Evolutionary conservation across 1,139 yeast species (phyloP).

Genomic region (Geotrichum aggregatum): DNA sequence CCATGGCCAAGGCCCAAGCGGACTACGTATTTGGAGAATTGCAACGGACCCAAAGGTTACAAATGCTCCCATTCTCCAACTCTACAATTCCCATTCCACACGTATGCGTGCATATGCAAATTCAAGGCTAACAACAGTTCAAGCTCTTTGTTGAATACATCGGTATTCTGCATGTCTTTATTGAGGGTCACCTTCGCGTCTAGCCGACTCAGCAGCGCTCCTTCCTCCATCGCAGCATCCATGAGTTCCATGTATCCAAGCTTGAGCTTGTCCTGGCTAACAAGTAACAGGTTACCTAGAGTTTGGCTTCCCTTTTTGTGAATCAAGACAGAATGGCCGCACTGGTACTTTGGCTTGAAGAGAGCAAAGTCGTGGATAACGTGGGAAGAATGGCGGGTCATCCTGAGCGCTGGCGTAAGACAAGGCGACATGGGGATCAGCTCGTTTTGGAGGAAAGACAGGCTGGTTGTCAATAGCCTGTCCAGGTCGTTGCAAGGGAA

Average conservation of each 20-base stretch:
- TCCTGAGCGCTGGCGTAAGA: not conserved
- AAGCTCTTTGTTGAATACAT: too few species aligned
- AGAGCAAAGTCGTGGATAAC: not conserved
- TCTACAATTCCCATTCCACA: slow-evolving; percentile 26
- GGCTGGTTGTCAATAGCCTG: not conserved
- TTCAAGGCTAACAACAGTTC: not conserved
- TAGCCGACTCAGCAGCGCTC: not conserved
- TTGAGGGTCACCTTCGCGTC: not conserved
- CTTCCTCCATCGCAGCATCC: slow-evolving; percentile 2
- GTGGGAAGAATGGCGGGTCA: not conserved
- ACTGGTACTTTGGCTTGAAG: slow-evolving; percentile 4
- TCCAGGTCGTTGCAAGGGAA: not conserved
- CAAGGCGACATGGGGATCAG: too few species aligned
- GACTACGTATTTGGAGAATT: too few species aligned
- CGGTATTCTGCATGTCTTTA: not conserved
- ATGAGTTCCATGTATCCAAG: not conserved
- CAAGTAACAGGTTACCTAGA: not conserved
- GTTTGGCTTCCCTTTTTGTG: not conserved
- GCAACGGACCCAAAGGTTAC: too few species aligned
- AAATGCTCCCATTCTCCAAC: slow-evolving; percentile 25
- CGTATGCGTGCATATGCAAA: slow-evolving; percentile 14
- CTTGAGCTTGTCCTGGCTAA: not conserved
- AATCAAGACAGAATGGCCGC: not conserved
- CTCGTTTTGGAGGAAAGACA: not conserved
- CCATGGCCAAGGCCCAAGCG: too few species aligned